phyloP scores from a whole-genome alignment of 805 yeast species.

The Trichomonascus vanleenenianus region DNA sequence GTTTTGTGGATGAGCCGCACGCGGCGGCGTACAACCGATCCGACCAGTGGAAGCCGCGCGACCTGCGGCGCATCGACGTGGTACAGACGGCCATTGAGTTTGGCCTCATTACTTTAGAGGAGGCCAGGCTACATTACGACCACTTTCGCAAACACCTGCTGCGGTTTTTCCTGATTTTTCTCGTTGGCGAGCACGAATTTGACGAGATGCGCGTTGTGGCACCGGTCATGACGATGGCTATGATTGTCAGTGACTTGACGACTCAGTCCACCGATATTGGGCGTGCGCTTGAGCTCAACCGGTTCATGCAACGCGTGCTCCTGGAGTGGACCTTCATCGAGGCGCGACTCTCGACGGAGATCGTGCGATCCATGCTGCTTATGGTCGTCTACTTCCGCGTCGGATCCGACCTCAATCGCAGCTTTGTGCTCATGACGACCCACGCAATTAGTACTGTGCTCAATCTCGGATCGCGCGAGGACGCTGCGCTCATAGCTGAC shows the following conservation, averaged over 20 bases:
- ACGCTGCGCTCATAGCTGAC: neutral
- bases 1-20: too few species aligned
- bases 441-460: neutral
- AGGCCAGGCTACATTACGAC: neutral
- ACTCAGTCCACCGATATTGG: neutral
- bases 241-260: neutral
- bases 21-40: too few species aligned
- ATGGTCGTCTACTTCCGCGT: neutral
- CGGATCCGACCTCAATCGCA: neutral
- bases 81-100: neutral
- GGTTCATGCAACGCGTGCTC: neutral
- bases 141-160: neutral
- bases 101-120: neutral
- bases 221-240: neutral
- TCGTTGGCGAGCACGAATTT: neutral
- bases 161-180: neutral
- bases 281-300: neutral
- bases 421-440: neutral
- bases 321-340: neutral
- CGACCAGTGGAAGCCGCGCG: neutral
- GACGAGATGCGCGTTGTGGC: neutral
- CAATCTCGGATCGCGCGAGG: neutral
- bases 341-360: neutral
- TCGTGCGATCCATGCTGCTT: slow-evolving; percentile 1
- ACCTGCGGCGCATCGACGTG: neutral